Base-by-base conservation (phyloP, 768 basidiomycete species). In the Agrocybe chaxingu region DNA sequence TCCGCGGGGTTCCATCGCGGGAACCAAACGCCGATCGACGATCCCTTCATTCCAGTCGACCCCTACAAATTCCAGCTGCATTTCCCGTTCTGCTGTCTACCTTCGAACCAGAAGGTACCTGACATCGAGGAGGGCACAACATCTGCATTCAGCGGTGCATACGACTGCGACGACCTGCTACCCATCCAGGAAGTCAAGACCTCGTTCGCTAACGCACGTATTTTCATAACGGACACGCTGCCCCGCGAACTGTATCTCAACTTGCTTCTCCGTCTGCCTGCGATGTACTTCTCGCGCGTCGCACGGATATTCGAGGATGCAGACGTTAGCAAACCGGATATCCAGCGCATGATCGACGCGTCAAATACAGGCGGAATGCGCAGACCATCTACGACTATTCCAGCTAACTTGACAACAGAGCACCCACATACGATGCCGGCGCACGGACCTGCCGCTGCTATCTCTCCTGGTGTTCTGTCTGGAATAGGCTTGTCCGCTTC, bases 241-340 rank as follows among this genome's bases (percentile, higher is more conserved):
- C 75, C 73, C 9, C 64, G 75, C 11, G 63, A 74, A 40, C n/a
- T 75, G 4, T 76, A 76, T 52, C 69, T 76, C 38, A 67, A 73
- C 56, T 47, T 72, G 37, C 78, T 91, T 7, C 73, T 91, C 12
- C 78, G 82, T 11, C 75, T 92, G n/a, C 90, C 89, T 1, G 78
- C 85, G 0, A 71, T 90, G 58, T 92, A 92, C 60, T 92, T 90
- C 65, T 79, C 84, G 2, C 82, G 89, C 2, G 89, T 92, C 18
- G 79, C 86, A 2, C 76, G 80, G 42, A 79, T 91, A 24, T 90
- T 89, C 55, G 79, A 85, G 57, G 87, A 89, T 50, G 88, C 89
- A 2, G 84, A 91, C 47, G 77, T 92, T 45, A 87, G 87, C 60
- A 76, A 75, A 53, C 86, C 83, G 7, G 89, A 92, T 59, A 78